These are phyloP conservation scores for Lactuca saligna DNA, from an alignment of 129 eudicot genomes.

Conservation along the genomic window DNA sequence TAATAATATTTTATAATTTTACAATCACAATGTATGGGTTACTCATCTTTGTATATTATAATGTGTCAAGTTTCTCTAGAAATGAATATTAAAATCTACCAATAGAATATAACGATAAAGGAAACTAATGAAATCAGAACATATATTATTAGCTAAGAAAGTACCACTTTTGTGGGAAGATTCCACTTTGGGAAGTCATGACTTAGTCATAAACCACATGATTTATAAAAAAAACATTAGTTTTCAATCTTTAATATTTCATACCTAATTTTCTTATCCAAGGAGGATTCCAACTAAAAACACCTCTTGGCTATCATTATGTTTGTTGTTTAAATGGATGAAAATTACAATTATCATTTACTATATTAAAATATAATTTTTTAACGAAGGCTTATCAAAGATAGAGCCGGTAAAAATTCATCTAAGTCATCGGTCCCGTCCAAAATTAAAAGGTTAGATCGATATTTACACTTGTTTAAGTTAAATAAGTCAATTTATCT, in stretches of 20 bases:
- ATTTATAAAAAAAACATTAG: slow-evolving; percentile 12
- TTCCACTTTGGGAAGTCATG: slow-evolving; percentile 29
- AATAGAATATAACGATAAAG: not conserved
- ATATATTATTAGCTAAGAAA: slow-evolving; percentile 8
- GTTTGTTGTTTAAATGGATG: not conserved
- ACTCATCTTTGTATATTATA: not conserved
- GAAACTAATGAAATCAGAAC: not conserved
- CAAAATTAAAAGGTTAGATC: too few species aligned
- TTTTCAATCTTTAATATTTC: slow-evolving; percentile 15
- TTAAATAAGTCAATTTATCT: too few species aligned
- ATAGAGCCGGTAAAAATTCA: too few species aligned
- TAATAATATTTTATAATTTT: not conserved
- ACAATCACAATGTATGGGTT: not conserved
- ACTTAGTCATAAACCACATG: slow-evolving; percentile 33
- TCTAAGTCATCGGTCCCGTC: too few species aligned
- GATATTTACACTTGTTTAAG: too few species aligned
- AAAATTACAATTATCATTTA: not conserved
- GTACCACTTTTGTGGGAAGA: slow-evolving; percentile 6
- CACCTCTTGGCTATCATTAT: slow-evolving; percentile 3
- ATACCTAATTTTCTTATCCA: slow-evolving; percentile 39
- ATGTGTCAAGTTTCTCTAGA: not conserved
- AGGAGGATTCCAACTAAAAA: slow-evolving; percentile 21
- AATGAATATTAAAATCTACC: not conserved
- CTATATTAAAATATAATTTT: too few species aligned
- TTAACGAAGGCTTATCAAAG: too few species aligned